These are phyloP conservation scores for Sequoiadendron giganteum DNA, from an alignment of 75 land plant genomes.

Conservation along the genomic window DNA sequence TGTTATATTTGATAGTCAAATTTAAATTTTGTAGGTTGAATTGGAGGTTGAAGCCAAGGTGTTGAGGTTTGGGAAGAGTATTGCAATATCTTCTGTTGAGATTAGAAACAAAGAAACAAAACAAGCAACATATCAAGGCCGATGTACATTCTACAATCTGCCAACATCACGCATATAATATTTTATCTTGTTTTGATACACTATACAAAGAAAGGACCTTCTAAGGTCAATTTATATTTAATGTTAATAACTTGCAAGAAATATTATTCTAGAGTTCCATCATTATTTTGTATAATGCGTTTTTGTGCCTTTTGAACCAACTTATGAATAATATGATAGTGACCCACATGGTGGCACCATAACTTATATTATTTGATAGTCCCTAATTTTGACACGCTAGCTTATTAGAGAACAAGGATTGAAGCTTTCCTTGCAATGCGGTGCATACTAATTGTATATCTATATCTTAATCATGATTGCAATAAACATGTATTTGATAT, in stretches of 20 bases:
- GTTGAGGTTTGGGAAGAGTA: not conserved
- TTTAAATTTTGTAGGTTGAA: not conserved
- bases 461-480: no score
- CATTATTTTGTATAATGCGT: not conserved
- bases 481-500: no score
- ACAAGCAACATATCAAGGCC: not conserved
- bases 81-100: not conserved
- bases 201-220: not conserved
- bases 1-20: not conserved
- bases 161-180: not conserved
- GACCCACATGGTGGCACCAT: not conserved
- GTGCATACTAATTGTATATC: no score
- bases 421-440: not conserved
- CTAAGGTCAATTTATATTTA: not conserved
- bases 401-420: not conserved
- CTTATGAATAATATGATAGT: no score
- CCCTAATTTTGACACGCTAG: not conserved
- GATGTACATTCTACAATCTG: not conserved
- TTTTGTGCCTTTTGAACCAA: no score
- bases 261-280: not conserved
- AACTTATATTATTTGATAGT: no score
- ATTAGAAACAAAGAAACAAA: conserved; percentile 3
- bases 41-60: not conserved
- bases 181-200: not conserved
- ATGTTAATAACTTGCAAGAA: not conserved